Evolutionary conservation across 345 rosid genomes (phyloP).

Genomic region (Rhodomyrtus tomentosa): DNA sequence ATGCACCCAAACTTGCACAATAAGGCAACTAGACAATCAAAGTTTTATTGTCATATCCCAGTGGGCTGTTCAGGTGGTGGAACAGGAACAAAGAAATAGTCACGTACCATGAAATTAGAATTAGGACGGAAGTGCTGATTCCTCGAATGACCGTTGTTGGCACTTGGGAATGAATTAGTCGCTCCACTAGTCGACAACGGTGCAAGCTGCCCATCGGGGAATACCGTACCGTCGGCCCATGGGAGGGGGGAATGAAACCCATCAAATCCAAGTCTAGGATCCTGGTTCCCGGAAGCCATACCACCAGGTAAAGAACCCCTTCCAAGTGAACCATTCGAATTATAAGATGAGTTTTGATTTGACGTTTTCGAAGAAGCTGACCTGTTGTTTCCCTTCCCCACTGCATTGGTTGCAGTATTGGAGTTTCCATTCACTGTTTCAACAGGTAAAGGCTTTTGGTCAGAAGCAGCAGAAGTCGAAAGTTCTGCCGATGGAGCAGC

Average conservation of each 20-base stretch:
- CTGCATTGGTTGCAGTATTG: slow-evolving; percentile 23
- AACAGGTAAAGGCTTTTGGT: slow-evolving; percentile 44
- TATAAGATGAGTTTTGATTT: slow-evolving; percentile 30
- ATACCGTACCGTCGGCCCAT: slow-evolving; percentile 38
- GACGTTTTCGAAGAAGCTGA: slow-evolving; percentile 41
- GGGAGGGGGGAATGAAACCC: slow-evolving; percentile 32
- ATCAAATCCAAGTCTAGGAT: slow-evolving; percentile 47
- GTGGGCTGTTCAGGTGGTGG: background rate
- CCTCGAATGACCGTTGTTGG: slow-evolving; percentile 37
- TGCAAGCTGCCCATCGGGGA: slow-evolving; percentile 45
- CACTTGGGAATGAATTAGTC: slow-evolving; percentile 39
- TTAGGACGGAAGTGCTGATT: slow-evolving; percentile 45
- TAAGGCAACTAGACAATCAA: background rate
- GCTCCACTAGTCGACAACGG: slow-evolving; percentile 28
- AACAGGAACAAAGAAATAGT: background rate
- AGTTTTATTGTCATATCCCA: background rate
- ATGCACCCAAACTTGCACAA: background rate
- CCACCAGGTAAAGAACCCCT: slow-evolving; percentile 34
- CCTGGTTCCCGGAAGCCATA: slow-evolving; percentile 51
- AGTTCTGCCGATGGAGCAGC: slow-evolving; percentile 37
- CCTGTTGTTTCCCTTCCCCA: slow-evolving; percentile 45
- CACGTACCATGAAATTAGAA: slow-evolving; percentile 47
- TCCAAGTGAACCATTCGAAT: slow-evolving; percentile 26
- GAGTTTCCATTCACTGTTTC: slow-evolving; percentile 47
- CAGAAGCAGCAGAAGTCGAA: slow-evolving; percentile 36